Conservation (phyloP, 345 rosid species). For the Ceriops decandra region DNA sequence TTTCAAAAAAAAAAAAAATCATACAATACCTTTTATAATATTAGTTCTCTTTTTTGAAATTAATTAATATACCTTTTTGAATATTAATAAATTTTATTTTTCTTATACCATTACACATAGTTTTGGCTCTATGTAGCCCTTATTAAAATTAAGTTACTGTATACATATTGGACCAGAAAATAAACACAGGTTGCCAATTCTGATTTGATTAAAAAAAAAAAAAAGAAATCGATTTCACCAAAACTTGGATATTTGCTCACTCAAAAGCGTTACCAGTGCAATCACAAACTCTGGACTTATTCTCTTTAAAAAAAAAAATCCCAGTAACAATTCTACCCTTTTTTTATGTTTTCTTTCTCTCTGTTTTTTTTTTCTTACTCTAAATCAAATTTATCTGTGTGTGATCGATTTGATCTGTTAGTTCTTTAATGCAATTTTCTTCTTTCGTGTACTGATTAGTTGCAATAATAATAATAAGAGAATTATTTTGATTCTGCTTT, state of each 20-base stretch:
- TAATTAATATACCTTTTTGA: too few relatives aligned
- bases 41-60: too few relatives aligned
- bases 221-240: conserved; percentile 7
- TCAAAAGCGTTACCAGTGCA: conserved; percentile 17
- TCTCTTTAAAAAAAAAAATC: conserved; percentile 2
- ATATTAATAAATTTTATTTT: too few relatives aligned
- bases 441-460: not conserved
- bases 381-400: not conserved
- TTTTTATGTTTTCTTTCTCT: not conserved
- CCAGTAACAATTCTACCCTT: not conserved
- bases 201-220: not conserved
- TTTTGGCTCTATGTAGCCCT: not conserved
- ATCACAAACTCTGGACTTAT: conserved; percentile 27
- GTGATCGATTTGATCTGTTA: not conserved
- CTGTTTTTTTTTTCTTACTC: not conserved
- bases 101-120: too few relatives aligned
- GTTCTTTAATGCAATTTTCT: not conserved
- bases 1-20: too few relatives aligned
- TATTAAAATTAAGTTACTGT: not conserved
- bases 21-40: too few relatives aligned
- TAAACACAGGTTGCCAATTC: not conserved
- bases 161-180: not conserved
- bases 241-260: not conserved
- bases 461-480: not conserved
- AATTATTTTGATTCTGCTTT: not conserved